Percentiles rank a stretch among this genome's conserved stretches.
Conservation (phyloP, 1,139 yeast species). For the Sugiyamaella japonica region DNA sequence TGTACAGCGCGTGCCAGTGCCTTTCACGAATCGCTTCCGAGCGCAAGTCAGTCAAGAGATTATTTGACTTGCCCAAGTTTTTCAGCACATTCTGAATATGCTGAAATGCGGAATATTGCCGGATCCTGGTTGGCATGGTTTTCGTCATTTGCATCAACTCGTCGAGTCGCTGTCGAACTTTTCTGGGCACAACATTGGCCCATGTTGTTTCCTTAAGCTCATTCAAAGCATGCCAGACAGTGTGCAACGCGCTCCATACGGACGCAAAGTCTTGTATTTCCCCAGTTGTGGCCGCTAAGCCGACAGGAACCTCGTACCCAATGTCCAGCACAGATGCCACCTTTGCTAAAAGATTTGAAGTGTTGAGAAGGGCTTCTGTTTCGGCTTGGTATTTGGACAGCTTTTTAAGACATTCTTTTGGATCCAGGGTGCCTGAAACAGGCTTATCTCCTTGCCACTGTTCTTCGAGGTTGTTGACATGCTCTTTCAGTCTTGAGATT, state of each 20-base stretch:
- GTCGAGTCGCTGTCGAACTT: constrained; percentile 54
- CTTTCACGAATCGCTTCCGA: constrained; percentile 60
- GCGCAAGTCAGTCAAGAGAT: constrained; percentile 52
- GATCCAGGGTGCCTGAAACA: constrained; percentile 46
- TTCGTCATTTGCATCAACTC: constrained; percentile 51
- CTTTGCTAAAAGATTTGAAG: constrained; percentile 39
- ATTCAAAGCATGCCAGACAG: constrained; percentile 54
- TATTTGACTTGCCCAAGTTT: constrained; percentile 44
- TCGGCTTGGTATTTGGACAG: constrained; percentile 49
- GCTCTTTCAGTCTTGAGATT: constrained; percentile 44
- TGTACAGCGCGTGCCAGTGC: constrained; percentile 66
- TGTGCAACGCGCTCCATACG: constrained; percentile 67
- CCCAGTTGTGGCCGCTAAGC: constrained; percentile 42
- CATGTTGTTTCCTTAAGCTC: constrained; percentile 51
- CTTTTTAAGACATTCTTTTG: constrained; percentile 52
- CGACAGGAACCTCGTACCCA: constrained; percentile 39
- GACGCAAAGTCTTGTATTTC: constrained; percentile 60
- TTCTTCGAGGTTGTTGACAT: constrained; percentile 37
- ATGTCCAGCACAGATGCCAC: constrained; percentile 41
- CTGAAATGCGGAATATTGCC: constrained; percentile 72
- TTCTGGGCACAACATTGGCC: constrained; percentile 51
- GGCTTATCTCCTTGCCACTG: constrained; percentile 58
- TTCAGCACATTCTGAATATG: constrained; percentile 53
- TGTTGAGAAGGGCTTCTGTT: constrained; percentile 31
- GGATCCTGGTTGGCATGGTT: constrained; percentile 56